These are phyloP conservation scores for Microsporum canis DNA, from an alignment of 2,329 filamentous ascomycete species.

Conservation along the genomic window DNA sequence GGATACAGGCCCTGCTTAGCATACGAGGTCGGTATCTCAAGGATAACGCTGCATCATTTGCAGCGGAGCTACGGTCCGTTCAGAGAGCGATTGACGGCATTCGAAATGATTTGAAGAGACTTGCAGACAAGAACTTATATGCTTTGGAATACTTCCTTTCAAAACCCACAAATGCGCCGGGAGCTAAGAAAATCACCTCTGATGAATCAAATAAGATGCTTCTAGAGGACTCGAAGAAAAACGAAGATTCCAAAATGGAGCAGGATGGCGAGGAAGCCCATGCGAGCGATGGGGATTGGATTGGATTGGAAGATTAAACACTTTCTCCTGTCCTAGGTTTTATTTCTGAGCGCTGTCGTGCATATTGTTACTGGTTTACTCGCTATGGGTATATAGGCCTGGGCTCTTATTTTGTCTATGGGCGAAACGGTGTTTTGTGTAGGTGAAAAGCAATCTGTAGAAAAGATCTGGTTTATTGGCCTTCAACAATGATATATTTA, in stretches of 20 bases:
- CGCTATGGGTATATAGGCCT: neutral
- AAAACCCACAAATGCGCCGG: conserved; percentile 29
- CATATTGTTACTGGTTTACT: neutral
- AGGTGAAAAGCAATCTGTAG: neutral
- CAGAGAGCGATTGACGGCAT: conserved; percentile 70
- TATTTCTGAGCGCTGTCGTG: neutral
- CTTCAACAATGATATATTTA: neutral
- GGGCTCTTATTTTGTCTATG: neutral
- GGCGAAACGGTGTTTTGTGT: neutral
- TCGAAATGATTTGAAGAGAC: conserved; percentile 65
- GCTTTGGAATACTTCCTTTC: conserved; percentile 70
- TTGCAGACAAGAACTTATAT: conserved; percentile 83
- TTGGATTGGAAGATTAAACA: conserved; percentile 40
- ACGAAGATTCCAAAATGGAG: conserved; percentile 21
- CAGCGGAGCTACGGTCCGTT: conserved; percentile 73
- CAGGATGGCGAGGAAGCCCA: conserved; percentile 20
- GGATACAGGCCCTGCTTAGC: conserved; percentile 73
- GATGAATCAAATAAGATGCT: conserved; percentile 16
- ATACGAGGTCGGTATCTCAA: conserved; percentile 78
- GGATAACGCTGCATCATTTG: conserved; percentile 65
- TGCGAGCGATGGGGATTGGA: conserved; percentile 42
- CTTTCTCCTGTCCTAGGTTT: neutral
- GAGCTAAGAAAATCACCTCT: neutral
- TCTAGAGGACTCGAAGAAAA: conserved; percentile 10
- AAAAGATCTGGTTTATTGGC: neutral